Evolutionary conservation across 2,329 filamentous ascomycete genomes (phyloP).

Genomic region (Seiridium unicorne): DNA sequence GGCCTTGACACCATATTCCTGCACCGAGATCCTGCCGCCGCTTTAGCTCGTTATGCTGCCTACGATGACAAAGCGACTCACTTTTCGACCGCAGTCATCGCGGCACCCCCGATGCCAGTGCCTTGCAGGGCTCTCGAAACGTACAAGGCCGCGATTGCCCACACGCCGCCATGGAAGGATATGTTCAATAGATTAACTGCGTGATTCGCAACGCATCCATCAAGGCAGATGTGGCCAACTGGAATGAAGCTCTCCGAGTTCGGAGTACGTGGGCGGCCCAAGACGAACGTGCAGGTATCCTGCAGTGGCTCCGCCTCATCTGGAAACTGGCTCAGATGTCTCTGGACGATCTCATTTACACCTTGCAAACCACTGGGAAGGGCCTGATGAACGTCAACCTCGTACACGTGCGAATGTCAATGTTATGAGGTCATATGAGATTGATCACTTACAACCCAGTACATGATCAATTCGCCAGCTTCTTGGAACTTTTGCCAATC

Average conservation of each 20-base stretch:
- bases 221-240: conserved; percentile 29
- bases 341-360: background rate
- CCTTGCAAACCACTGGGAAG: background rate
- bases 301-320: background rate
- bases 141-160: conserved; percentile 21
- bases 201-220: conserved; percentile 12
- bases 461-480: conserved; percentile 10
- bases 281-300: background rate
- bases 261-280: conserved; percentile 8
- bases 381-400: background rate
- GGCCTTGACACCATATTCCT: conserved; percentile 17
- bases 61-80: background rate
- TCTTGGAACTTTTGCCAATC: conserved; percentile 18
- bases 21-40: conserved; percentile 16
- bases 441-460: conserved; percentile 13
- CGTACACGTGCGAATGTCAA: background rate
- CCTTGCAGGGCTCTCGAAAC: conserved; percentile 20
- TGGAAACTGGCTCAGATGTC: background rate
- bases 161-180: conserved; percentile 13
- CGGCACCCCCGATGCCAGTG: conserved; percentile 17
- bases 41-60: background rate
- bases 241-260: conserved; percentile 20
- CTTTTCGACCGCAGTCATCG: conserved; percentile 16
- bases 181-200: conserved; percentile 12
- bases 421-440: no score